These are phyloP conservation scores for Globisporangium viniferum DNA, from an alignment of 352 stramenopile species.

Conservation along the genomic window DNA sequence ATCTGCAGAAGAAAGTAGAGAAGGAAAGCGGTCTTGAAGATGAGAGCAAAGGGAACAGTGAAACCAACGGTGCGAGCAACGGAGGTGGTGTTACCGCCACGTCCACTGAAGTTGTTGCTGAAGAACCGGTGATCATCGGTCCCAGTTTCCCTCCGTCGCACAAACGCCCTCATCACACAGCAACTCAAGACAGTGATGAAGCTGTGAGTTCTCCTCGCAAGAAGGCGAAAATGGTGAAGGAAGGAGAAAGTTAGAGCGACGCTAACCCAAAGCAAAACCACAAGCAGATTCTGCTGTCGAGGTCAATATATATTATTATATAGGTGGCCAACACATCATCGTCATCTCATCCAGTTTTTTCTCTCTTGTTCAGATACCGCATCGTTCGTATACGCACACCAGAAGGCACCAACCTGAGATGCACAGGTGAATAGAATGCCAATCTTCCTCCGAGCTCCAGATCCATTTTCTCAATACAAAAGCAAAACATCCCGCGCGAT, in stretches of 20 bases:
- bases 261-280: not conserved
- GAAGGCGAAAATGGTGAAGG: conserved; percentile 2
- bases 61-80: not conserved
- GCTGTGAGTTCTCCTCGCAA: not conserved
- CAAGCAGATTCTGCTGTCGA: not conserved
- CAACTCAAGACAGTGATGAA: not conserved
- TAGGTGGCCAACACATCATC: conserved; percentile 1
- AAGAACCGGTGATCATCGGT: not conserved
- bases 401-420: not conserved
- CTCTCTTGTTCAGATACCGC: not conserved
- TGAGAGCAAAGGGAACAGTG: not conserved
- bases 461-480: conserved; percentile 7
- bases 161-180: conserved; percentile 10
- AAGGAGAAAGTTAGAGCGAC: not conserved
- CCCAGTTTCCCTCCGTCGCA: conserved; percentile 4
- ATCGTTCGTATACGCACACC: not conserved
- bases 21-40: not conserved
- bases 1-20: conserved; percentile 19
- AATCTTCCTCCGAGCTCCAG: not conserved
- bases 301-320: conserved; percentile 9
- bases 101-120: not conserved
- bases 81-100: not conserved
- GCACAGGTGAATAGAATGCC: not conserved
- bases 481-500: conserved; percentile 4
- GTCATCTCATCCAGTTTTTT: not conserved